Evolutionary conservation across 768 basidiomycete species (phyloP).

Genomic region (Tephrocybe sp.): DNA sequence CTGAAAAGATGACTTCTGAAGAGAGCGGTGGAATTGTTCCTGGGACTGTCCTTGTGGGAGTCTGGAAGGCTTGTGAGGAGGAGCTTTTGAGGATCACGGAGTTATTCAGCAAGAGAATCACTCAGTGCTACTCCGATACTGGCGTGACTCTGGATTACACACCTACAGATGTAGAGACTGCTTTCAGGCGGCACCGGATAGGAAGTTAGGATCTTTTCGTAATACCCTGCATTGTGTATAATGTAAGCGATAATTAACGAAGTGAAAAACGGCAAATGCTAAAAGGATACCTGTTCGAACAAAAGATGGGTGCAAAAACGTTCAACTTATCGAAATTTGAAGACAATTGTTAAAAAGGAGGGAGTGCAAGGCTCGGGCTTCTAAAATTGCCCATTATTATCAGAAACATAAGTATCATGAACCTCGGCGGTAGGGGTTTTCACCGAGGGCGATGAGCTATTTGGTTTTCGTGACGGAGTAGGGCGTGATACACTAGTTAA

Average conservation of each 20-base stretch:
- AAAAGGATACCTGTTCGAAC: no score
- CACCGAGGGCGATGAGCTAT: no score
- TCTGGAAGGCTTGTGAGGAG: conserved; percentile 91
- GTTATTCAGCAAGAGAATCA: conserved; percentile 64
- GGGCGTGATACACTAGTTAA: not conserved
- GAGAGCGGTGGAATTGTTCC: conserved; percentile 54
- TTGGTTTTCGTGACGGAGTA: not conserved
- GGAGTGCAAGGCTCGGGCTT: no score
- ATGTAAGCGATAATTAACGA: not conserved
- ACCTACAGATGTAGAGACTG: conserved; percentile 69
- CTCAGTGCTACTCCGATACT: conserved; percentile 76
- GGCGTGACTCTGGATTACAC: conserved; percentile 77
- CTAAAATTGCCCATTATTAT: no score
- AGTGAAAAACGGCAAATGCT: no score
- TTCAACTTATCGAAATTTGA: no score
- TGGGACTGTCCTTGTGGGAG: conserved; percentile 72
- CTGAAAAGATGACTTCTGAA: conserved; percentile 62
- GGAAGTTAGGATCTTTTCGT: conserved; percentile 11
- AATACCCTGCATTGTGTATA: not conserved
- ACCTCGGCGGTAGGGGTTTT: no score
- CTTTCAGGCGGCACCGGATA: conserved; percentile 69
- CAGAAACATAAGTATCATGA: no score
- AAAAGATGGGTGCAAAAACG: no score
- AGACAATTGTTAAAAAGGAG: no score
- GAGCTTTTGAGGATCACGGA: conserved; percentile 76